Evolutionary conservation across 139 green algal species (phyloP), one percentile per base, ranked within the genome.

Genomic region (Closterium sp.): DNA sequence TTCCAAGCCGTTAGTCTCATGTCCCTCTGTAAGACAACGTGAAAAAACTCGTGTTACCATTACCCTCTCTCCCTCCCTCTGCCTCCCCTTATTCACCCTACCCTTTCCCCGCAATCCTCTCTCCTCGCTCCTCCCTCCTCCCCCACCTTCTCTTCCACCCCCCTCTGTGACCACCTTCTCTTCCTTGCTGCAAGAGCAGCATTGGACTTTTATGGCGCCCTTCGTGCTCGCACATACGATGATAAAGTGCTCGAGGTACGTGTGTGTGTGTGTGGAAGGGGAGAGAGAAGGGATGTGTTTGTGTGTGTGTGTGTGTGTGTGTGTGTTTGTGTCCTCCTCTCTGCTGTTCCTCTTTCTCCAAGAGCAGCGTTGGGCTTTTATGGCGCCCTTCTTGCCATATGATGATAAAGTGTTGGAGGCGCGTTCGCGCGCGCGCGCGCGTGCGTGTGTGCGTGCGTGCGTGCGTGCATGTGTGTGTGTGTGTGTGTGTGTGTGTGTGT

Each of bases 171-270:
- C 7, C 7, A 1, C 38, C 38, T 50, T 9, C 38, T 79, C 7
- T 13, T 5, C 62, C 62, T 27, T 24, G 62, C 62, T 79, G 13
- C 17, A 27, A 27, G 17, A 79, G 27, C 89, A 95, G 85, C 89
- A n/a, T 70, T 97, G 79, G 96, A 97, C 92, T 97, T 97, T 34
- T 97, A 95, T 50, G 94, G 94, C 0, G 95, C 96, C 9, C 31
- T 96, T 21, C 91, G 93, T 4, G 89, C 92, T 2, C 89, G 85
- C 24, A 94, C 70, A 42, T 96, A 96, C 45, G 94, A 96, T 86
- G 86, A 95, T 7, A 31, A 94, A n/a, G 94, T 96, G 28, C 31
- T 50, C 13, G 50, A 94, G 86, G 93, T 95, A 38, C 42, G 93
- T 24, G 27, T 11, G 62, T 79, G 62, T 22, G 62, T 27, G 19